Conservation (phyloP, 257 asterid genomes). For the Lycium barbarum region DNA sequence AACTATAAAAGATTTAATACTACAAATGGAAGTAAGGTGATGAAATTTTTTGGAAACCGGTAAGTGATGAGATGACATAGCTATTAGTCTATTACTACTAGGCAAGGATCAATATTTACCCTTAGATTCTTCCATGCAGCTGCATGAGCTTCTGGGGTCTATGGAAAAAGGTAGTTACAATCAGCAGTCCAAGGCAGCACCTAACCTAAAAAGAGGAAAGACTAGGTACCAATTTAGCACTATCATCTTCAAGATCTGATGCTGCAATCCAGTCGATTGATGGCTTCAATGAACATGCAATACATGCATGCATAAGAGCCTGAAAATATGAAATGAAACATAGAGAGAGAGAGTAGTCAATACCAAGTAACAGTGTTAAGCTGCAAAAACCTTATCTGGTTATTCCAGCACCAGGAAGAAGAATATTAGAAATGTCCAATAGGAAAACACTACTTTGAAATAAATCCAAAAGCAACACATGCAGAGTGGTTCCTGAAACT, state of each 20-base stretch:
- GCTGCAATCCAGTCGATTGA: constrained; percentile 98
- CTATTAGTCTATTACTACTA: neutral
- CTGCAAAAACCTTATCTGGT: too few relatives aligned
- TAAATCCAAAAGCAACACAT: too few relatives aligned
- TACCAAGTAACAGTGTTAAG: neutral
- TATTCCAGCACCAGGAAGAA: too few relatives aligned
- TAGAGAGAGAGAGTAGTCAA: constrained; percentile 4
- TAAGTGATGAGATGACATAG: neutral
- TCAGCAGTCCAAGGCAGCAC: constrained; percentile 22
- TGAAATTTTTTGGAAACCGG: too few relatives aligned
- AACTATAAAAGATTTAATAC: too few relatives aligned
- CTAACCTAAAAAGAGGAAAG: constrained; percentile 26
- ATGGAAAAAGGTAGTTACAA: constrained; percentile 27
- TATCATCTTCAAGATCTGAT: constrained; percentile 96
- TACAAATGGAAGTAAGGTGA: too few relatives aligned
- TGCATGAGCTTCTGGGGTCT: constrained; percentile 88
- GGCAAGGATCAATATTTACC: constrained; percentile 46
- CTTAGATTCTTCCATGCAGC: constrained; percentile 81
- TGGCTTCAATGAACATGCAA: constrained; percentile 82
- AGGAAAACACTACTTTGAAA: too few relatives aligned
- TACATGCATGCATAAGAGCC: constrained; percentile 98
- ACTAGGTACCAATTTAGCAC: constrained; percentile 58
- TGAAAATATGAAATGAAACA: constrained; percentile 40
- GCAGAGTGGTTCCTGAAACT: too few relatives aligned
- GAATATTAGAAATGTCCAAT: too few relatives aligned